Base-by-base conservation (phyloP, 2,329 filamentous ascomycete species). In the Fusarium tuaranense region DNA sequence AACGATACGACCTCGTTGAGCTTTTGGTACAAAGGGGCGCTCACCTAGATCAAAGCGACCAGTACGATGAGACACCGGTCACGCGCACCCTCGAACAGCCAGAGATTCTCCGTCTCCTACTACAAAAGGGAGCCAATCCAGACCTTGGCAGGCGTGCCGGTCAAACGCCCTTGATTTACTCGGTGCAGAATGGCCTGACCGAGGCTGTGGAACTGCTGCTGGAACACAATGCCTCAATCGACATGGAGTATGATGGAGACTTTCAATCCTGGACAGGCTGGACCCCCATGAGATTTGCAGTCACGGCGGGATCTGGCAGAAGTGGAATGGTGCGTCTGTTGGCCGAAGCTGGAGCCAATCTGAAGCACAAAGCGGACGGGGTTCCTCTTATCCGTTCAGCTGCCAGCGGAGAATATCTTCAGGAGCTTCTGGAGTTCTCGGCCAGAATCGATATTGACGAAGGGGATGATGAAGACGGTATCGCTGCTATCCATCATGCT, bases 311-410 rank as follows among this genome's bases (percentile, higher is more conserved):
- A 0, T 4, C 0, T 3, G 46, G 58, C 2, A 1, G 30, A 18
- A 2, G 0, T 4, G 64, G 36, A 2, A 46, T 46, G 0, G n/a
- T 67, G 1, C 64, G 32, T 0, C 16, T 20, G 4, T 25, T 69
- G 4, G 57, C 67, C 7, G 67, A 69, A 20, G 55, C 63, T 13
- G 67, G 67, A 7, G 63, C 65, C 3, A 20, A 67, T 20, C 36
- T 67, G 18, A 61, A 55, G 7, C 58, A 36, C 13, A 44, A 5
- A n/a, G n/a, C 20, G 3, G 4, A 20, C 13, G 48, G 44, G 8
- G 8, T 41, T 16, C 46, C 48, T 7, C 5, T 57, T 18, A 30
- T 64, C 27, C 46, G 30, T 20, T 8, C 32, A 44, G 62, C 62
- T 16, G 27, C 46, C 36, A 18, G 8, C 5, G 27, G 51, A 25